Evolutionary conservation across 2,329 filamentous ascomycete species (phyloP), one percentile per base, ranked within the genome.

Genomic region (Cryphonectria parasitica): DNA sequence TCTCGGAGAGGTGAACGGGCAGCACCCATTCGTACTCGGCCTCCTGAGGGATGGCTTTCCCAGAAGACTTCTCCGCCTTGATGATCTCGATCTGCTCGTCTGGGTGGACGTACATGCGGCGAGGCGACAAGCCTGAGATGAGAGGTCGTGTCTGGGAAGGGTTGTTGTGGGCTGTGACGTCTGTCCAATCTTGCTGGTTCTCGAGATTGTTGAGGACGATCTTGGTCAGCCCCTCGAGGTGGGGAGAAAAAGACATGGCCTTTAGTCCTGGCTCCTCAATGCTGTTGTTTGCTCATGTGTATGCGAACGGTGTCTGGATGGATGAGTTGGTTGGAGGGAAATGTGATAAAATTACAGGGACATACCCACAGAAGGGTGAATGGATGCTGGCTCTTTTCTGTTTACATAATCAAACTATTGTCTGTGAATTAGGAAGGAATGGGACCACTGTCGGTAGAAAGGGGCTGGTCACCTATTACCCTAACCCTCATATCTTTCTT

Each of bases 61-160:
- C 83, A 1, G 82, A 82, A 17, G 82, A 79, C 73, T 85, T 83
- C 73, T 89, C 88, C 41, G 85, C 84, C 74, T 90, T 90, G 69
- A 95, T 84, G 69, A 92, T 86, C 74, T 88, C 89, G 74, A 93
- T 89, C 81, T 95, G 93, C 81, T 95, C 92, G 78, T 96, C 93
- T 1, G 93, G 92, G 77, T 96, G 92, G 66, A 92, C 84, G 79
- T 96, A 95, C 58, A 94, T 85, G 62, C 90, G 87, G 61, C 87
- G 86, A 0, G 92, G 92, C 1, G 93, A 92, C 3, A 95, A 81
- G 36, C 93, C 93, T 31, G 89, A 90, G 69, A 96, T 85, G 67
- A 95, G 79, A 7, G 90, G 89, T 28, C 92, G 87, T 1, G 86
- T 82, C 13, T 89, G 83, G 56, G 79, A 76, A 3, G 84, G 81